Base-by-base conservation (phyloP, 257 asterid species). In the Solanum chiquidenum region DNA sequence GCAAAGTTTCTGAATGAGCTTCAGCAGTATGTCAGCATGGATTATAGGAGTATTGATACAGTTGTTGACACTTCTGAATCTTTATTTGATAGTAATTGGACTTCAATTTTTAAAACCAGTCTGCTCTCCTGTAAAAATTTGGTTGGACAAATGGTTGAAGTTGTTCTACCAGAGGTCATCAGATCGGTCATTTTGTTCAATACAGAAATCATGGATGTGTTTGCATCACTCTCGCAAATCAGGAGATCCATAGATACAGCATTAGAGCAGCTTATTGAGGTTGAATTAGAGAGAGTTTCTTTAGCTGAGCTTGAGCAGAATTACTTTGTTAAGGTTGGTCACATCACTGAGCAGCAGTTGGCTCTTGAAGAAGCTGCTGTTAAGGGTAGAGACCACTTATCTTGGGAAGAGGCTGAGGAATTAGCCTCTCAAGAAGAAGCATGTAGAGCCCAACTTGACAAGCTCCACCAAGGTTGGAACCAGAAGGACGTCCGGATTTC, bases 341-440 rank as follows among this genome's bases (percentile, higher is more conserved):
- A 90, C 85, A 94, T 97, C 85, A 96, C 99, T 34, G 99, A 97
- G 90, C 93, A 91, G 89, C 99, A 97, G 92, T 90, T 97, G 93
- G 98, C 95, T 93, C 99, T 97, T 55, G 95, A 96, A 91, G 99
- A 97, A 92, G 99, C 99, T 90, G 88, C 99, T 88, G 92, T 91
- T 86, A 92, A 92, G 93, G 96, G 99, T 87, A 95, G 99, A 93
- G 99, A 97, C 83, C 94, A 94, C 92, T 90, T 96, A 85, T 97
- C 99, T 83, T 97, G 99, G 99, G 99, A 97, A 92, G 99, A 97
- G 92, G 98, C 99, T 75, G 99, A 97, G 90, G 99, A 97, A 93
- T 96, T 97, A 88, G 99, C 98, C 84, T 94, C 99, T 88, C 99
- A 96, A 91, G 99, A 97, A 94, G 99, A 97, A 92, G 98, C 96